These are phyloP conservation scores for Hamigera avellanea DNA, from an alignment of 495 filamentous ascomycete species.

Conservation along the genomic window DNA sequence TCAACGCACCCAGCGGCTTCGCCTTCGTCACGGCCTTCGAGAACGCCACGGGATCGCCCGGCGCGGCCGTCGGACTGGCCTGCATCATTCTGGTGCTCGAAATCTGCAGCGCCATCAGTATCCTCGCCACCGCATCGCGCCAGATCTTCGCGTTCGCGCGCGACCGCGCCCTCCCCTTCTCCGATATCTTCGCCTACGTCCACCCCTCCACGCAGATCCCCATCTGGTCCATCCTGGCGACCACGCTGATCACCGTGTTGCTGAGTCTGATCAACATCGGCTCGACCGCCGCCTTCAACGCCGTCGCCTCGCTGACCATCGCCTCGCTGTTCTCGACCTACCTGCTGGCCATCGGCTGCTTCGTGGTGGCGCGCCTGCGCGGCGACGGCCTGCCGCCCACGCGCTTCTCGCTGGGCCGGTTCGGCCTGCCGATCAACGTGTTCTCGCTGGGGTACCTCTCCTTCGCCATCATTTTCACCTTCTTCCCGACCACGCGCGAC, in stretches of 20 bases:
- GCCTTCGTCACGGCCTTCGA: slow-evolving; percentile 21
- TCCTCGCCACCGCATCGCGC: slow-evolving; percentile 26
- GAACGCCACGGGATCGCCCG: slow-evolving; percentile 9
- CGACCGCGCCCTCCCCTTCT: slow-evolving; percentile 32
- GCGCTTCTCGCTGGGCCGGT: slow-evolving; percentile 26
- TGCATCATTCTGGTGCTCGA: slow-evolving; percentile 19
- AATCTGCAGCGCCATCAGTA: slow-evolving; percentile 17
- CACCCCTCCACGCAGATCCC: too few species aligned
- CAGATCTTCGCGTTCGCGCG: slow-evolving; percentile 33
- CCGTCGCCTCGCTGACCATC: slow-evolving; percentile 34
- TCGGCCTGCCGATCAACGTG: slow-evolving; percentile 20
- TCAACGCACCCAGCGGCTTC: slow-evolving; percentile 17
- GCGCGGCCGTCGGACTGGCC: slow-evolving; percentile 16
- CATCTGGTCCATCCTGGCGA: slow-evolving; percentile 29
- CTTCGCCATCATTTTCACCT: slow-evolving; percentile 20
- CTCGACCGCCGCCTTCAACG: slow-evolving; percentile 42
- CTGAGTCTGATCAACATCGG: slow-evolving; percentile 50
- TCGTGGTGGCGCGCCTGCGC: slow-evolving; percentile 2
- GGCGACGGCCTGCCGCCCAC: slow-evolving; percentile 21
- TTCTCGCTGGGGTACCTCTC: slow-evolving; percentile 16
- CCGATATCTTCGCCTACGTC: slow-evolving; percentile 26
- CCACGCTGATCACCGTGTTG: slow-evolving; percentile 27
- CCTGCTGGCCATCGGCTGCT: slow-evolving; percentile 4
- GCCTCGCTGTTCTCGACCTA: slow-evolving; percentile 32
- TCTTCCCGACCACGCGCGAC: slow-evolving; percentile 23